Base-by-base conservation (phyloP, 768 basidiomycete species). In the Mycena alexandri region DNA sequence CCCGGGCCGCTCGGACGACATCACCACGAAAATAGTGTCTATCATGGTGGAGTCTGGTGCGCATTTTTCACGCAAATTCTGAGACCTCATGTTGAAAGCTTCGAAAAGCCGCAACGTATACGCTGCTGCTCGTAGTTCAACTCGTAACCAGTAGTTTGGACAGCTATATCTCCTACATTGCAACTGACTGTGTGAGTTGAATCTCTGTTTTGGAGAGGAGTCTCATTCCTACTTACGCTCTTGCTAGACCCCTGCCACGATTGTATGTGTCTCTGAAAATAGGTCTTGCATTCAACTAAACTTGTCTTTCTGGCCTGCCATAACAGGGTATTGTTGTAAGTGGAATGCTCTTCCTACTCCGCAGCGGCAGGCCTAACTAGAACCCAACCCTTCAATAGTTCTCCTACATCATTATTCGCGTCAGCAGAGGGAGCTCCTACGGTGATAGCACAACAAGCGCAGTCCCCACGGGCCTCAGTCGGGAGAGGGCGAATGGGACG, bases 341-440 rank as follows among this genome's bases (percentile, higher is more conserved):
- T 51, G 5, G 9, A 12, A 8, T 48, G 21, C 14, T 33, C 29
- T 5, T 33, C 50, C 25, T 2, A 10, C 29, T 51, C 25, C 25
- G 1, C 50, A 2, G 10, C 14, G 9, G 5, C 12, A 51, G 6
- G 29, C 38, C 54, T 22, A 16, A 41, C 53, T 36, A n/a, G n/a
- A 14, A 38, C 1, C 53, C 17, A 33, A 2, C 38, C 14, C 9
- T 33, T 17, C 50, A 29, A 33, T 24, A 51, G 50, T 56, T 56
- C 19, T 56, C 54, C 17, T 56, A 56, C 54, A 56, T 56, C 36
- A 56, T 56, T 10, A 43, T 56, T 6, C 54, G 54, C 54, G 54
- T 56, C 25, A 56, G 54, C 42, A 34, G 54, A 13, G 54, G 54
- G 13, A 43, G 21, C n/a, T 38, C 54, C 21, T 41, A 38, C n/a